These are phyloP conservation scores for Claviceps citrina DNA, from an alignment of 2,329 filamentous ascomycete species.

Conservation along the genomic window DNA sequence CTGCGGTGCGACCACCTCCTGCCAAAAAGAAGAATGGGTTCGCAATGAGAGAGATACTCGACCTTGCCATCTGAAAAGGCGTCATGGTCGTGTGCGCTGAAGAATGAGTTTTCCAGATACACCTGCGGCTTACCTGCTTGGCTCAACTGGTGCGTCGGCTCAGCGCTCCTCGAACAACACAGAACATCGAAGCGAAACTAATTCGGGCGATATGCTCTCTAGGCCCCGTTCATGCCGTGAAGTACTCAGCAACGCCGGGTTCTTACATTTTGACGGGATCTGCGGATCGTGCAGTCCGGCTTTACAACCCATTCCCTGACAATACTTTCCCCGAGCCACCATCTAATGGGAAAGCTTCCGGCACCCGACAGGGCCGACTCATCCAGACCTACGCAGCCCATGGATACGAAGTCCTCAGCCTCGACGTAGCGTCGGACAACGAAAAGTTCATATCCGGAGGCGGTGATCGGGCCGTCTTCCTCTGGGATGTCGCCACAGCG, in stretches of 20 bases:
- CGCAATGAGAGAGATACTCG: too few relatives aligned
- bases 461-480: conserved; percentile 78
- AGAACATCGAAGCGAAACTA: not conserved
- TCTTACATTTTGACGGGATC: conserved; percentile 75
- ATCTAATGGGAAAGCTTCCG: conserved; percentile 12
- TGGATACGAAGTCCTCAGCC: conserved; percentile 78
- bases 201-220: not conserved
- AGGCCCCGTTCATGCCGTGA: conserved; percentile 58
- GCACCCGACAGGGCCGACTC: conserved; percentile 37
- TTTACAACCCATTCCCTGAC: conserved; percentile 61
- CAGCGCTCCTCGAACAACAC: not conserved
- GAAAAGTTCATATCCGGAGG: conserved; percentile 73
- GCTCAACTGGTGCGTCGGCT: conserved; percentile 37
- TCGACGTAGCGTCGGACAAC: conserved; percentile 63
- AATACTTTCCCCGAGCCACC: conserved; percentile 19
- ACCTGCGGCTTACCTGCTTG: conserved; percentile 40
- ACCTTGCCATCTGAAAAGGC: not conserved
- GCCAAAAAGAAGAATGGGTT: not conserved
- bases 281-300: conserved; percentile 67
- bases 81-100: not conserved
- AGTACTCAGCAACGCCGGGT: conserved; percentile 57
- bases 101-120: conserved; percentile 31
- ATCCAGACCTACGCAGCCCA: conserved; percentile 85
- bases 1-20: not conserved
- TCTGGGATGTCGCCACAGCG: conserved; percentile 84